Evolutionary conservation across 2,329 filamentous ascomycete species (phyloP), one percentile per base, ranked within the genome.

Genomic region (Aulographum hederae): DNA sequence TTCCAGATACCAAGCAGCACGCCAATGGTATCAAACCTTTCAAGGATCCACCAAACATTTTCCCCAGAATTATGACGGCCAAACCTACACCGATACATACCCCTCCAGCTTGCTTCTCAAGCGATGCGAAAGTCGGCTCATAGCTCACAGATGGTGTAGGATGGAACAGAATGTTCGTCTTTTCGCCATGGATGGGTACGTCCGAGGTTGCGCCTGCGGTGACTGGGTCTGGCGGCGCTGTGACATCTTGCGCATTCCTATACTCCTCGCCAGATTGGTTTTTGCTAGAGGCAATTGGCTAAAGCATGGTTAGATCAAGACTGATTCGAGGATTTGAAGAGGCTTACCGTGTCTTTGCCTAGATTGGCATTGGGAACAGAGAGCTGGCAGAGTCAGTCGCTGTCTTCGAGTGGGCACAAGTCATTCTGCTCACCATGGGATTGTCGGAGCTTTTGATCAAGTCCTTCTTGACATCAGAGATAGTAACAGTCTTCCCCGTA

Each of bases 111-210:
- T 75, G 69, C 40, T 70, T 69, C 54, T 95, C 82, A 35, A 94
- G 53, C 10, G 69, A 54, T 14, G 63, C 68, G 49, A 79, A 94
- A 67, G 84, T 92, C 4, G 85, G 82, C 52, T 92, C 81, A 47
- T 82, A 93, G 57, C 76, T 82, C 41, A 93, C 69, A 0, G 78
- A 78, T 0, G 86, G 86, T 0, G 86, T 95, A 12, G 89, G 86
- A 52, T 94, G 86, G 54, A 95, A 95, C 18, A 94, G 66, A 13
- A 95, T 75, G 39, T 93, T 94, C 3, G 89, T 95, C 65, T 89
- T 94, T 50, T 95, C 86, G 45, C 85, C 86, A 47, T 85, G 79
- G 36, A 95, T 92, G 3, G 89, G 89, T 2, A 95, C 84, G 53
- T 95, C 89, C 17, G 81, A 85, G 0, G 86, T 95, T 20, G 76